Conservation (phyloP, 1,139 yeast genomes). For the Scheffersomyces parashehatae region DNA sequence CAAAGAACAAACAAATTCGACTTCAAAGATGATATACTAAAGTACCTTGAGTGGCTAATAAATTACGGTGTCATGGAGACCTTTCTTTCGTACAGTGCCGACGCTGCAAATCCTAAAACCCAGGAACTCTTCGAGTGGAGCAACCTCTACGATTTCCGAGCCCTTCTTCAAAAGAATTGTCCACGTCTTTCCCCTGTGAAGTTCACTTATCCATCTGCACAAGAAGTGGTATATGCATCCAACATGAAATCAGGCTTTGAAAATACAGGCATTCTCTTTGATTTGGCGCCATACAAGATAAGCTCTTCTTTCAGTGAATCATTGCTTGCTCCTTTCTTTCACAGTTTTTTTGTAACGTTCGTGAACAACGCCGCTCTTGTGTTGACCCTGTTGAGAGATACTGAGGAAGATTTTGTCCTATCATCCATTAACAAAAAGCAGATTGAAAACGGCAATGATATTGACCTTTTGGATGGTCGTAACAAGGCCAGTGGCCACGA, state of each 20-base stretch:
- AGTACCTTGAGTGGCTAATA: conserved; percentile 39
- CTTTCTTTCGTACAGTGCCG: conserved; percentile 69
- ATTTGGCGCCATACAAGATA: conserved; percentile 19
- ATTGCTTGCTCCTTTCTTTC: conserved; percentile 45
- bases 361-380: conserved; percentile 76
- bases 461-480: not conserved
- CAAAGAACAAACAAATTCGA: conserved; percentile 51
- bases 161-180: conserved; percentile 64
- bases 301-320: conserved; percentile 27
- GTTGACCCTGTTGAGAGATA: conserved; percentile 75
- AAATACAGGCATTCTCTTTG: conserved; percentile 25
- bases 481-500: not conserved
- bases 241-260: conserved; percentile 22
- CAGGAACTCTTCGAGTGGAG: conserved; percentile 35
- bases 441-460: conserved; percentile 17
- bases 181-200: conserved; percentile 54
- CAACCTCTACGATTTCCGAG: conserved; percentile 63
- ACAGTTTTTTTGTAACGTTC: conserved; percentile 58
- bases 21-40: conserved; percentile 47
- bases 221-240: conserved; percentile 23
- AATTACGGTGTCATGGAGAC: conserved; percentile 79
- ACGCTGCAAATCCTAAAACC: conserved; percentile 46
- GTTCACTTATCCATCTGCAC: conserved; percentile 29
- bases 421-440: conserved; percentile 44
- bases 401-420: conserved; percentile 80